Evolutionary conservation across 1,284 basidiomycete genomes (phyloP), one percentile per base, ranked within the genome.

Genomic region (Pisolithus thermaeus): DNA sequence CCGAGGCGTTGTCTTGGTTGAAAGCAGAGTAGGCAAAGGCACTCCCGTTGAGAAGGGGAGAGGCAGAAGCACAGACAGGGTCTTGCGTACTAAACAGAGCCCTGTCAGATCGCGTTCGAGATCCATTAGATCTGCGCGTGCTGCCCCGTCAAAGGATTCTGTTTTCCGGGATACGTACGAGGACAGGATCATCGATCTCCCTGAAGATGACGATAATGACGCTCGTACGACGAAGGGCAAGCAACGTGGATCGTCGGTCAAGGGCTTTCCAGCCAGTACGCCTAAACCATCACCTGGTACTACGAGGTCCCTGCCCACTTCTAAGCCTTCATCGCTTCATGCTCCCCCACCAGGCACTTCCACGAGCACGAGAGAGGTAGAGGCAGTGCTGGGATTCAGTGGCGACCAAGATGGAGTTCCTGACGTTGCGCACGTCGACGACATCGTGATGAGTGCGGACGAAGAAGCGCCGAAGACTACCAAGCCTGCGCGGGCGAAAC

Each of bases 301-400:
- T 25, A 16, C 22, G 8, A 47, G 44, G 20, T 28, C 48, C 1
- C 56, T 49, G 14, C 46, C 46, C 9, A 35, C 44, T 3, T 58
- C 58, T 12, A 55, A 49, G 32, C 49, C 51, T 9, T 22, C 20
- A 28, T 28, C 51, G 16, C 39, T 42, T 30, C 51, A 20, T n/a
- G 47, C 9, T 22, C 51, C 48, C 25, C 56, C 51, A 37, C 42
- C 42, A 20, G 56, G 56, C 27, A 67, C 68, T 23, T 62, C 61
- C 53, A 60, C 57, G 35, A 71, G 63, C 35, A 59, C 61, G 18
- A 59, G 38, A 47, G 68, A 69, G 47, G 64, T 62, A 7, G 59
- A 58, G 18, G 52, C 63, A 12, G 55, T 32, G 2, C 46, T 58
- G 7, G 56, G 61, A 18, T 43, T 43, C 12, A 37, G 42, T 12